Conservation (phyloP, 805 yeast genomes). For the Pichia californica region DNA sequence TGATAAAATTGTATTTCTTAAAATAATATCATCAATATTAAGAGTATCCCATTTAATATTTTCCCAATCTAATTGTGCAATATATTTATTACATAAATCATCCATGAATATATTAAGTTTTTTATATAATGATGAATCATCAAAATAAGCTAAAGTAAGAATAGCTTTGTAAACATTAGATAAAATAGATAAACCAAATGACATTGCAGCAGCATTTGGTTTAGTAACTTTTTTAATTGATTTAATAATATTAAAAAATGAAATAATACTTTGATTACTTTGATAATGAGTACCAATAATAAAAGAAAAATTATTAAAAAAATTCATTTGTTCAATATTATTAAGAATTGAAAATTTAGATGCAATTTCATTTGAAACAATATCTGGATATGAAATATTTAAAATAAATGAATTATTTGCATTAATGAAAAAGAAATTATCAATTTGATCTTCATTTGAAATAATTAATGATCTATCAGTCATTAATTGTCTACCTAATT, state of each 20-base stretch:
- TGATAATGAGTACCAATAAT: slow-evolving; percentile 31
- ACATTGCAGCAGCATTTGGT: slow-evolving; percentile 30
- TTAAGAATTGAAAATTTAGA: slow-evolving; percentile 20
- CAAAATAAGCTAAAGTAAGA: slow-evolving; percentile 18
- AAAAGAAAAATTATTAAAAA: slow-evolving; percentile 36
- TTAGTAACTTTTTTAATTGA: slow-evolving; percentile 21
- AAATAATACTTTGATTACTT: slow-evolving; percentile 25
- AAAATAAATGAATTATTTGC: slow-evolving; percentile 41
- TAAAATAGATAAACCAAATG: slow-evolving; percentile 30
- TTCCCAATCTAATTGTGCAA: slow-evolving; percentile 35
- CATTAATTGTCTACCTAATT: slow-evolving; percentile 34
- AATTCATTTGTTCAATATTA: slow-evolving; percentile 30
- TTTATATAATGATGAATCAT: slow-evolving; percentile 12
- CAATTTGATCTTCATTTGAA: slow-evolving; percentile 10
- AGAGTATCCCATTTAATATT: slow-evolving; percentile 20
- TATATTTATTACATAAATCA: slow-evolving; percentile 16
- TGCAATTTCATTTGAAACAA: slow-evolving; percentile 22
- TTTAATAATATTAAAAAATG: slow-evolving; percentile 30
- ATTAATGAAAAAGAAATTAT: slow-evolving; percentile 36
- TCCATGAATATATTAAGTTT: slow-evolving; percentile 13
- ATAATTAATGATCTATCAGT: slow-evolving; percentile 35
- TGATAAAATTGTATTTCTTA: slow-evolving; percentile 38
- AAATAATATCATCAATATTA: slow-evolving; percentile 34
- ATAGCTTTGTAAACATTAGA: slow-evolving; percentile 28
- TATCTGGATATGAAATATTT: slow-evolving; percentile 40